Percentiles rank a stretch among this genome's conserved stretches.
Evolutionary conservation across 108 stramenopile genomes (phyloP).

Genomic region (Asterionellopsis glacialis): DNA sequence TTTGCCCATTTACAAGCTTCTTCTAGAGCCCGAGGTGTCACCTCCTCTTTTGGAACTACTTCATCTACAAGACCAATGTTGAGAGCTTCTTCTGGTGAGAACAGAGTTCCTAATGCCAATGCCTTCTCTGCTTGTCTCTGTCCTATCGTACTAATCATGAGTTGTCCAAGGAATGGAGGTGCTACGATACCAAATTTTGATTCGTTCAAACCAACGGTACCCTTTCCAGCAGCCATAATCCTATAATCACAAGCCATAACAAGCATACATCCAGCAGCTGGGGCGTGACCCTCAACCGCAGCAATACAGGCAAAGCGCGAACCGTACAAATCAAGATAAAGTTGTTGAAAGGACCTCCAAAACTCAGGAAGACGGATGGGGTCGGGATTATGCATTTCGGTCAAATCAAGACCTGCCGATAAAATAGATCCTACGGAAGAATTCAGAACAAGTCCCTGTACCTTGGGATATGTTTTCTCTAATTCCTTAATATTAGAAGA

Average conservation of each 20-base stretch:
- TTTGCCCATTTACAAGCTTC: conserved; percentile 35
- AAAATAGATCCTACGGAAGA: conserved; percentile 68
- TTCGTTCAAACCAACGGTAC: conserved; percentile 81
- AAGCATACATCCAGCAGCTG: conserved; percentile 86
- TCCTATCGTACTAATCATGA: conserved; percentile 57
- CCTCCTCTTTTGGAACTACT: conserved; percentile 33
- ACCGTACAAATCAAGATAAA: conserved; percentile 82
- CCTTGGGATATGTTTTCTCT: conserved; percentile 35
- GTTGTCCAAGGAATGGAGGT: conserved; percentile 47
- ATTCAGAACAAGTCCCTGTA: conserved; percentile 55
- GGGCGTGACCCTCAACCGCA: conserved; percentile 72
- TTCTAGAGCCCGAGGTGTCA: conserved; percentile 33
- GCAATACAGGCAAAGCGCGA: conserved; percentile 60
- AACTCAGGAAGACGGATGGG: conserved; percentile 49
- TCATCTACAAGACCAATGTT: conserved; percentile 71
- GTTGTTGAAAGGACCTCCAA: conserved; percentile 77
- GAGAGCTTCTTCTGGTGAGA: conserved; percentile 53
- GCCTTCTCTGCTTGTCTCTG: conserved; percentile 71
- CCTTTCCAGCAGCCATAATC: conserved; percentile 33
- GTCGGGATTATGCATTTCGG: conserved; percentile 61
- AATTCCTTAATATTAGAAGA: conserved; percentile 49
- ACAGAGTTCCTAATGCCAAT: conserved; percentile 62
- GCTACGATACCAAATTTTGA: conserved; percentile 74
- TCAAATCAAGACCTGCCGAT: conserved; percentile 79
- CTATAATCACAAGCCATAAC: conserved; percentile 86